Evolutionary conservation across 768 basidiomycete genomes (phyloP).

Genomic region (Mycena alexandri): DNA sequence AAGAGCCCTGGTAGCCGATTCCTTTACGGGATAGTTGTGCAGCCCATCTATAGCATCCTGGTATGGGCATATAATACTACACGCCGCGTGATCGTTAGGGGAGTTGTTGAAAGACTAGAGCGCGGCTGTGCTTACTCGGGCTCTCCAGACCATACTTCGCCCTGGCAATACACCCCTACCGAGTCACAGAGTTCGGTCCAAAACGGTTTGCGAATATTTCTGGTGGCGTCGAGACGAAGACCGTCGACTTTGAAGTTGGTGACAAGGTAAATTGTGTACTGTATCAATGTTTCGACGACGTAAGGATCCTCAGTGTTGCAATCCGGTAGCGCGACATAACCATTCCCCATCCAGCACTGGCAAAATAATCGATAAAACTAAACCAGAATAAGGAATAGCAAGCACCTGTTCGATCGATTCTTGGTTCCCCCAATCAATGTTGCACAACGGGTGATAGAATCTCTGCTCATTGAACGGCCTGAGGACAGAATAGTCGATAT

Average conservation of each 20-base stretch:
- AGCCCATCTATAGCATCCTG: conserved; percentile 62
- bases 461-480: conserved; percentile 25
- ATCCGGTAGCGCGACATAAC: conserved; percentile 66
- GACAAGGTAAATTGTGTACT: conserved; percentile 66
- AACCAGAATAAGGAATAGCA: conserved; percentile 48
- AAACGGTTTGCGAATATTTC: conserved; percentile 66
- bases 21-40: conserved; percentile 67
- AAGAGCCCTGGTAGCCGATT: conserved; percentile 60
- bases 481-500: conserved; percentile 9
- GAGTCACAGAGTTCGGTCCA: conserved; percentile 66
- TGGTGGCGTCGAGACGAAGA: conserved; percentile 68
- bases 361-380: conserved; percentile 64
- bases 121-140: conserved; percentile 47
- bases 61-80: conserved; percentile 44
- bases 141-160: conserved; percentile 63
- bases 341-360: conserved; percentile 78
- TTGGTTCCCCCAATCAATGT: conserved; percentile 41
- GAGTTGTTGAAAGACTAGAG: background rate
- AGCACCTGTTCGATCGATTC: conserved; percentile 27
- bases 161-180: conserved; percentile 72
- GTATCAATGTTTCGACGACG: conserved; percentile 61
- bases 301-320: conserved; percentile 67
- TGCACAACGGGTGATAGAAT: conserved; percentile 42
- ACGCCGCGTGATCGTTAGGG: conserved; percentile 38
- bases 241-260: conserved; percentile 69